Conservation (phyloP, 2,329 filamentous ascomycete species). For the Plectosphaerella cucumerina region DNA sequence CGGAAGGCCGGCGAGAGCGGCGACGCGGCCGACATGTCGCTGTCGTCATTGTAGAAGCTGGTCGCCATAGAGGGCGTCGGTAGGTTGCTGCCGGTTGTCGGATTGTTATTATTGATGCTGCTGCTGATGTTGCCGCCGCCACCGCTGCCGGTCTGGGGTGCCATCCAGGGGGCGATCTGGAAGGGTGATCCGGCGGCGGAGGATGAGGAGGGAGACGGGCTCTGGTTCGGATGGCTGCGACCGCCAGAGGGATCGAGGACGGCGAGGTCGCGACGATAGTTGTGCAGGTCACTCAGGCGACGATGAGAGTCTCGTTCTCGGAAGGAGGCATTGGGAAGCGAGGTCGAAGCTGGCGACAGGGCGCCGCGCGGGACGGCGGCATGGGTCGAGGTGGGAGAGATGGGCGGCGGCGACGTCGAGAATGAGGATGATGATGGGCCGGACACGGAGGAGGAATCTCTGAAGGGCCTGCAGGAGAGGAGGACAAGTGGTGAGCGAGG, state of each 20-base stretch:
- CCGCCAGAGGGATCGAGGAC: constrained; percentile 59
- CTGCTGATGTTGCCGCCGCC: neutral
- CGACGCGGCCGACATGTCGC: constrained; percentile 59
- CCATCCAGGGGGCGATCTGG: constrained; percentile 58
- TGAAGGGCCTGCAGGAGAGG: neutral
- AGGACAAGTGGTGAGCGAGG: too few species aligned
- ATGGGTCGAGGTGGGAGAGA: constrained; percentile 24
- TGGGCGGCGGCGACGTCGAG: neutral
- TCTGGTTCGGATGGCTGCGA: constrained; percentile 42
- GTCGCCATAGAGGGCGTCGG: constrained; percentile 30
- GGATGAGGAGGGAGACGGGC: constrained; percentile 30
- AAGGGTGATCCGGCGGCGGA: constrained; percentile 49
- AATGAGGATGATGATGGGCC: neutral
- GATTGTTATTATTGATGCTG: constrained; percentile 2
- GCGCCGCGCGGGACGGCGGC: constrained; percentile 37
- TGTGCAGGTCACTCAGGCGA: constrained; percentile 57
- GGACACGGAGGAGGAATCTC: neutral
- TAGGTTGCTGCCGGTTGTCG: constrained; percentile 13
- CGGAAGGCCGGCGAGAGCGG: constrained; percentile 67
- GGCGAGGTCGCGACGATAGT: constrained; percentile 69
- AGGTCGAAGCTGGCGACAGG: constrained; percentile 36
- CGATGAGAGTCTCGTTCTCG: constrained; percentile 44
- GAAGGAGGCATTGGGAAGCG: constrained; percentile 30
- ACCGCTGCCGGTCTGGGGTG: constrained; percentile 26
- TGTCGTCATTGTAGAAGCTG: constrained; percentile 73